phyloP scores from a whole-genome alignment of 2,329 filamentous ascomycete genomes.

The Bipolaris gigantea region DNA sequence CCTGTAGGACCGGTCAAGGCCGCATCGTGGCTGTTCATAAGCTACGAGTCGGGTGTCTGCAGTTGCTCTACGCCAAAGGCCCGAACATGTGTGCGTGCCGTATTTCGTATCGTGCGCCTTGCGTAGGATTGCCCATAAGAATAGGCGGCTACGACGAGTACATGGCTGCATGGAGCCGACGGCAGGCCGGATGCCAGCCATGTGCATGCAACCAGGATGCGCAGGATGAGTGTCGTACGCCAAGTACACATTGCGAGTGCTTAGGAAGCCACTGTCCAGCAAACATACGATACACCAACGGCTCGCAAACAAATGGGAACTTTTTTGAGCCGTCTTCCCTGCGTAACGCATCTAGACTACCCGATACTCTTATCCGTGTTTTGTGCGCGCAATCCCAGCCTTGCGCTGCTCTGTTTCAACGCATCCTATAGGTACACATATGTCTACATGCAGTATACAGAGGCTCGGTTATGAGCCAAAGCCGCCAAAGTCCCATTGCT shows the following conservation, averaged over 20 bases:
- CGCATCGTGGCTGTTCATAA: constrained; percentile 5
- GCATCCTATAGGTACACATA: constrained; percentile 18
- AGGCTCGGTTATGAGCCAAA: constrained; percentile 6
- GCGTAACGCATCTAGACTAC: not conserved
- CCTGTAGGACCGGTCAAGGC: constrained; percentile 12
- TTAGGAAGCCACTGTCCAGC: constrained; percentile 5
- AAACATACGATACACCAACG: not conserved
- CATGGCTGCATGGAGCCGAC: not conserved
- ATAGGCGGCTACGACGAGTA: not conserved
- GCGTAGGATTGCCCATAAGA: not conserved
- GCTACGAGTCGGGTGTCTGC: not conserved
- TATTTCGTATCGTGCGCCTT: not conserved
- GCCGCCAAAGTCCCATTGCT: constrained; percentile 8
- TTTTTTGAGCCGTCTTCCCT: not conserved
- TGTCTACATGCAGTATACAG: constrained; percentile 25
- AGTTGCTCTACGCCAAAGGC: not conserved
- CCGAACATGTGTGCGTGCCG: not conserved
- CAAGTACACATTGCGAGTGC: constrained; percentile 4
- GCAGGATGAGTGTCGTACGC: constrained; percentile 1
- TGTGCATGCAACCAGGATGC: not conserved
- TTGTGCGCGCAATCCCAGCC: not conserved
- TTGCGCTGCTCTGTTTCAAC: constrained; percentile 4
- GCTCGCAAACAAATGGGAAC: not conserved
- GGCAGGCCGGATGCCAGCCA: not conserved
- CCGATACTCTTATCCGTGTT: not conserved